phyloP scores from a whole-genome alignment of 148 eudicot genomes.

The Fagopyrum tataricum region DNA sequence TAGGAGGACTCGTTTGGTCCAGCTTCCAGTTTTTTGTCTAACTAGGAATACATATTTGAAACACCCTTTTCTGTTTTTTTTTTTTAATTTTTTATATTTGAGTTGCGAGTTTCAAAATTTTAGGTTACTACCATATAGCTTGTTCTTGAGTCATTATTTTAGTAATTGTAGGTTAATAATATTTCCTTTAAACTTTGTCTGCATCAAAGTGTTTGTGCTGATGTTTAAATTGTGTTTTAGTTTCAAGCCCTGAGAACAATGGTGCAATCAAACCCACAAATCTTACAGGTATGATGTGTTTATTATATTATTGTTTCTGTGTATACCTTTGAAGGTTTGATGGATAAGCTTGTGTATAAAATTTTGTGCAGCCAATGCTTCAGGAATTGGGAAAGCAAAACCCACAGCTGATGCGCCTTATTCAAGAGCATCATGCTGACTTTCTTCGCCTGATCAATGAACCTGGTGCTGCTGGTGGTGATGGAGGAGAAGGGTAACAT shows the following conservation, averaged over 20 bases:
- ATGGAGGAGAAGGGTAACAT: constrained; percentile 12
- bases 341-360: not conserved
- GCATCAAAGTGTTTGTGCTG: not conserved
- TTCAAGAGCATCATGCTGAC: constrained; percentile 84
- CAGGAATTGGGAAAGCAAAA: constrained; percentile 91
- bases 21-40: too few relatives aligned
- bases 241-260: constrained; percentile 81
- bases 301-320: not conserved
- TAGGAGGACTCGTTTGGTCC: not conserved
- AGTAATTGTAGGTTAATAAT: too few relatives aligned
- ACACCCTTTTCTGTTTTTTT: too few relatives aligned
- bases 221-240: constrained; percentile 21
- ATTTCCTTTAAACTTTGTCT: not conserved
- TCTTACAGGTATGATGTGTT: constrained; percentile 51
- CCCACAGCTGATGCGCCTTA: constrained; percentile 67
- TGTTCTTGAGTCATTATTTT: too few relatives aligned
- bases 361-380: constrained; percentile 67
- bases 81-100: too few relatives aligned
- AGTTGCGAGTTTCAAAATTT: too few relatives aligned
- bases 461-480: constrained; percentile 67
- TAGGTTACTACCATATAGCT: too few relatives aligned
- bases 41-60: too few relatives aligned
- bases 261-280: constrained; percentile 91
- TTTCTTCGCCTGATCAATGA: constrained; percentile 80
- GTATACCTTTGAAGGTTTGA: not conserved